Conservation (phyloP, 2,329 filamentous ascomycete genomes). For the Amphichorda felina region DNA sequence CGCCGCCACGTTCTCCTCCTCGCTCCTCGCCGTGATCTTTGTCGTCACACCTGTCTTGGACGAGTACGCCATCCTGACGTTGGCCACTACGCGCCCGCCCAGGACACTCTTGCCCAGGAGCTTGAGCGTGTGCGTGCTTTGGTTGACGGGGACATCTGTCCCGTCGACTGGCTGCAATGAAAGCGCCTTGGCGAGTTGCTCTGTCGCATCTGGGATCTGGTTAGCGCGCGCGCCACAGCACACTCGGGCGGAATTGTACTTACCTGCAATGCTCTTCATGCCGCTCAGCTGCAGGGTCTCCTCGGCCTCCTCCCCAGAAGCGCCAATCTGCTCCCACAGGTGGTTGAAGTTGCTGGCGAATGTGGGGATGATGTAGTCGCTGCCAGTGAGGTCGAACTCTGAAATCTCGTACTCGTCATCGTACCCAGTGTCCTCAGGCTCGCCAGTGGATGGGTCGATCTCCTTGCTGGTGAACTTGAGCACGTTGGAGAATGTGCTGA, state of each 20-base stretch:
- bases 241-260: slow-evolving; percentile 17
- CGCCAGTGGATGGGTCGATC: slow-evolving; percentile 86
- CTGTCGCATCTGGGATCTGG: slow-evolving; percentile 64
- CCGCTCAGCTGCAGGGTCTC: slow-evolving; percentile 83
- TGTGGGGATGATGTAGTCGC: slow-evolving; percentile 86
- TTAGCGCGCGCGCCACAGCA: background rate
- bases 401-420: slow-evolving; percentile 97
- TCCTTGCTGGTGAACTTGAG: slow-evolving; percentile 98
- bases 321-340: slow-evolving; percentile 86
- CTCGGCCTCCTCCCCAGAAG: slow-evolving; percentile 77
- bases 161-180: slow-evolving; percentile 91
- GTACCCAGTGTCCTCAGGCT: slow-evolving; percentile 85
- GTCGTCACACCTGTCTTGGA: slow-evolving; percentile 89
- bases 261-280: slow-evolving; percentile 88
- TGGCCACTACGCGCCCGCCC: slow-evolving; percentile 78
- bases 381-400: slow-evolving; percentile 80
- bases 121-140: slow-evolving; percentile 88
- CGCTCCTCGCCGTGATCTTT: slow-evolving; percentile 84
- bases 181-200: slow-evolving; percentile 74
- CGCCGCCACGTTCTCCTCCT: slow-evolving; percentile 83
- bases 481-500: slow-evolving; percentile 77
- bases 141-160: slow-evolving; percentile 79
- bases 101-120: slow-evolving; percentile 90
- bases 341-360: slow-evolving; percentile 94
- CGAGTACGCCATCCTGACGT: slow-evolving; percentile 86